Base-by-base conservation (phyloP, 2,329 filamentous ascomycete genomes). In the Cadophora sp. region DNA sequence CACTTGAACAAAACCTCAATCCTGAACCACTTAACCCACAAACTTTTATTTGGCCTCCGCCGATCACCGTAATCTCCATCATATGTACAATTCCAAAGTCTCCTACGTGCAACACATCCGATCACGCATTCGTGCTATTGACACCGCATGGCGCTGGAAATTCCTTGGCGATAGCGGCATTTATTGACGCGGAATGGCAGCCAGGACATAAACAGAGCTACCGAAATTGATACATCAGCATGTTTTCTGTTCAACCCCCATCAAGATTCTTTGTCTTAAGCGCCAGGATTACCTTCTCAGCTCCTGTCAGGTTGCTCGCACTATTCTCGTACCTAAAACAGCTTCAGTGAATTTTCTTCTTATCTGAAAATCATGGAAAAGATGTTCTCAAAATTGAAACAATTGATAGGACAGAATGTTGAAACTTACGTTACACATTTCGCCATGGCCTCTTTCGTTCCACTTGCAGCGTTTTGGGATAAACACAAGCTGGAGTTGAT, bases 151-250 rank as follows among this genome's bases (percentile, higher is more conserved):
- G 68, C n/a, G 63, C 39, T 20, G 68, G 68, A n/a, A 70, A 70
- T 27, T 64, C 27, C 41, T 61, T 45, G n/a, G 43, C 50, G 45
- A 68, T 70, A 11, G 47, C 66, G 36, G 59, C 45, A 45, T 70
- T 68, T 58, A 70, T 68, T 30, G 65, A 51, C 16, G 68, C 63
- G 36, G 66, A 68, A 56, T 70, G 68, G n/a, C 68, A 70, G 18
- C 68, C 68, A 8, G 66, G 63, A 20, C 66, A 70, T 59, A 51
- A 48, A 45, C 68, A 70, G 27, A 56, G 65, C 68, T 70, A 55
- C 48, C 41, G 7, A 64, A 5, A 63, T 16, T 33, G n/a, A 27
- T 2, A 45, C 30, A 13, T 36, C 20, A 16, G 20, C 30, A 22
- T 45, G 27, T 11, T 30, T 16, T 14, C n/a, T 20, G 11, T 58